phyloP scores from a whole-genome alignment of 148 eudicot species.

The Heliamphora exappendiculata region DNA sequence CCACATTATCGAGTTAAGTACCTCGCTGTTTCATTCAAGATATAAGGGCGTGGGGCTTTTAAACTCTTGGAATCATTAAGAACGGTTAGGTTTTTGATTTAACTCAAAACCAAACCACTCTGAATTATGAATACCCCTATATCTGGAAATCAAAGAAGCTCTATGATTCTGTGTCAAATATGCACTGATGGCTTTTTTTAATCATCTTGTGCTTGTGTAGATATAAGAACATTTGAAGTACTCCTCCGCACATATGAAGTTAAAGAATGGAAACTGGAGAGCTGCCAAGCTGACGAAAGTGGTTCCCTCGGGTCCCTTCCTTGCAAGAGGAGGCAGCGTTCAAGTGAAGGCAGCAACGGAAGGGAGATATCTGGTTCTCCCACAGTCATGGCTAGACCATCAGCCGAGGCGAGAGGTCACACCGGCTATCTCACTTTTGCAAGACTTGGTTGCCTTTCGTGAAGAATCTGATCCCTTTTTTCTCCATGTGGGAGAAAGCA shows the following conservation, averaged over 20 bases:
- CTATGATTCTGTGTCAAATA: background rate
- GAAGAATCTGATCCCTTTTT: background rate
- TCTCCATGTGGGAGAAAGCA: background rate
- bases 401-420: conserved; percentile 75
- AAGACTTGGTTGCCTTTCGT: conserved; percentile 45
- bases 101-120: no score
- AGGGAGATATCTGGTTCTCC: conserved; percentile 35
- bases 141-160: no score
- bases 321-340: conserved; percentile 62
- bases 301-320: conserved; percentile 36
- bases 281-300: conserved; percentile 31
- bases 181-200: background rate
- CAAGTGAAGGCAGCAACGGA: conserved; percentile 32
- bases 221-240: conserved; percentile 85
- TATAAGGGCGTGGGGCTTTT: no score
- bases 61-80: no score
- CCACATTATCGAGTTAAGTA: no score
- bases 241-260: conserved; percentile 76
- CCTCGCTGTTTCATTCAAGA: no score
- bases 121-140: no score
- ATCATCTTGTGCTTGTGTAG: conserved; percentile 27
- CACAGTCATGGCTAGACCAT: conserved; percentile 57
- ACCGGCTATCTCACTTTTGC: conserved; percentile 94
- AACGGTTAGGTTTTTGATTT: no score
- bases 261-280: conserved; percentile 44